Evolutionary conservation across 345 rosid genomes (phyloP).

Genomic region (Passiflora organensis): DNA sequence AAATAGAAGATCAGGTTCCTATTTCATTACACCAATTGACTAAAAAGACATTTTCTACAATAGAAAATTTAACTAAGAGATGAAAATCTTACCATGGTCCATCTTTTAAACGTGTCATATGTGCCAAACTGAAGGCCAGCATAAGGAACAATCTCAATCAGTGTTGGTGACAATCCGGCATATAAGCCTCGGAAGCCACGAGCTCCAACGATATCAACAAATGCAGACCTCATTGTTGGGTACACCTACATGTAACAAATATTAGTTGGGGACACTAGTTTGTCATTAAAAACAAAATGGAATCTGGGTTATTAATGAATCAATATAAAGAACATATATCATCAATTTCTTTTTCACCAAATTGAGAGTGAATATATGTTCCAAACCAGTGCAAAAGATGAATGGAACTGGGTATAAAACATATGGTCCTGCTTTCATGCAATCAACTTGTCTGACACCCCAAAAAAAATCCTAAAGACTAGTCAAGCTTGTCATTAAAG

Average conservation of each 20-base stretch:
- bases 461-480: not conserved
- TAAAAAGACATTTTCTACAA: not conserved
- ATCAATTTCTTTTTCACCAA: too few relatives aligned
- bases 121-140: conserved; percentile 98
- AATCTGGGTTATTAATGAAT: too few relatives aligned
- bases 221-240: conserved; percentile 95
- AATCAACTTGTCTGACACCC: not conserved
- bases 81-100: conserved; percentile 59
- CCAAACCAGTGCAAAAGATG: not conserved
- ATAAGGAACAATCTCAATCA: conserved; percentile 89
- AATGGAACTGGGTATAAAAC: not conserved
- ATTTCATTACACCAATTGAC: not conserved
- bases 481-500: not conserved
- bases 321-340: too few relatives aligned
- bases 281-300: too few relatives aligned
- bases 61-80: conserved; percentile 1
- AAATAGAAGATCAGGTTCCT: not conserved
- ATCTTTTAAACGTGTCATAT: conserved; percentile 85
- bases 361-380: too few relatives aligned
- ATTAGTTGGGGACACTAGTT: too few relatives aligned
- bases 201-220: conserved; percentile 55
- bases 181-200: conserved; percentile 87
- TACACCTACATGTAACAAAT: conserved; percentile 49
- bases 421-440: not conserved
- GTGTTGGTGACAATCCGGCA: conserved; percentile 88